Conservation (phyloP, 1,284 basidiomycete species). For the Ganoderma lucidum region DNA sequence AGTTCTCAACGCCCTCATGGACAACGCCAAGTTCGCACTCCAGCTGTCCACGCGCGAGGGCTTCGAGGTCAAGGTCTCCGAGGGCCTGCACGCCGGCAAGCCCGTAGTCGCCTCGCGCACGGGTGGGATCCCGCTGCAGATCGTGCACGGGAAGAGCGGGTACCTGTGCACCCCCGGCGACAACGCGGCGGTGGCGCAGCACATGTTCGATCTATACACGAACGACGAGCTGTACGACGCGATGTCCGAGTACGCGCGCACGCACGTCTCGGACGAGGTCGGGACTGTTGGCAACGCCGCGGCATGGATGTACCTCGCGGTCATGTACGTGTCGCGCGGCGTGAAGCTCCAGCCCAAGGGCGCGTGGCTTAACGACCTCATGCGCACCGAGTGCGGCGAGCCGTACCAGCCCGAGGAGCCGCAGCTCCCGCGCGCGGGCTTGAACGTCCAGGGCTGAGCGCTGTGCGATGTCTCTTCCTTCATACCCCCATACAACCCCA, state of each 20-base stretch:
- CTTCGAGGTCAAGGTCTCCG: slow-evolving; percentile 93
- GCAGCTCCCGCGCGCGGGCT: slow-evolving; percentile 62
- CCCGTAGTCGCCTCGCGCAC: slow-evolving; percentile 84
- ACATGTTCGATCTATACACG: slow-evolving; percentile 79
- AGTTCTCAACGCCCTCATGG: slow-evolving; percentile 83
- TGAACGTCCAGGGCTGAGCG: slow-evolving; percentile 43
- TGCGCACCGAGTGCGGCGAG: slow-evolving; percentile 76
- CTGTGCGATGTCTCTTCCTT: slow-evolving; percentile 17
- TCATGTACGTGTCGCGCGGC: slow-evolving; percentile 73
- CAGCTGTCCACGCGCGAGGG: slow-evolving; percentile 87
- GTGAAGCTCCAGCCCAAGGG: slow-evolving; percentile 79
- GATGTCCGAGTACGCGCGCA: slow-evolving; percentile 58
- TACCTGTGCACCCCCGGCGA: slow-evolving; percentile 81
- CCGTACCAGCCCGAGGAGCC: slow-evolving; percentile 71
- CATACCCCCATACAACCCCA: not conserved
- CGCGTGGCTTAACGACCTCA: slow-evolving; percentile 82
- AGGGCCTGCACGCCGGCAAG: slow-evolving; percentile 85
- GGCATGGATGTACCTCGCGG: slow-evolving; percentile 83
- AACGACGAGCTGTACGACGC: slow-evolving; percentile 69
- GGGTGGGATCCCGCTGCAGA: slow-evolving; percentile 89
- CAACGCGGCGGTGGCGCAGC: slow-evolving; percentile 73
- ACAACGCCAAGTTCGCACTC: slow-evolving; percentile 77
- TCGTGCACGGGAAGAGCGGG: slow-evolving; percentile 84
- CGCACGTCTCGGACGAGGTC: slow-evolving; percentile 83
- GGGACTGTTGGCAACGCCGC: slow-evolving; percentile 82